Conservation (phyloP, 1,139 yeast species). For the Saccharomycopsis hybrid region DNA sequence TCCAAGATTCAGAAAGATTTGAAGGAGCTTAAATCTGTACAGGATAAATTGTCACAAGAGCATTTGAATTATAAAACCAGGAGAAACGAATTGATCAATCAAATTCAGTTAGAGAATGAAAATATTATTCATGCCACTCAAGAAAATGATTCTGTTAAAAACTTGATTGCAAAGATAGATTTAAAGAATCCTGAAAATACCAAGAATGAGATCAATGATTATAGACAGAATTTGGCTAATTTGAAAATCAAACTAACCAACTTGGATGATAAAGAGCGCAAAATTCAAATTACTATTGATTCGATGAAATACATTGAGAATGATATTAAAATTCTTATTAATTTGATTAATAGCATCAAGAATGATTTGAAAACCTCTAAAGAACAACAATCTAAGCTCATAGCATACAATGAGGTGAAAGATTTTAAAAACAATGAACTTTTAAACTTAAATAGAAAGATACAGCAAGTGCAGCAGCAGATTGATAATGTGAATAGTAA, state of each 20-base stretch:
- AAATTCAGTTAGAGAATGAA: conserved; percentile 42
- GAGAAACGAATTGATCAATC: conserved; percentile 50
- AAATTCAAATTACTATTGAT: conserved; percentile 50
- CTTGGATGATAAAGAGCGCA: conserved; percentile 44
- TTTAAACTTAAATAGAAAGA: conserved; percentile 44
- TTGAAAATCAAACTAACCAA: conserved; percentile 28
- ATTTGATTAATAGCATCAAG: conserved; percentile 52
- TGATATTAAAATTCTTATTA: conserved; percentile 46
- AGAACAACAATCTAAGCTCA: conserved; percentile 35
- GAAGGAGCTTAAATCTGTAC: conserved; percentile 54
- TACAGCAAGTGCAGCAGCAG: conserved; percentile 46
- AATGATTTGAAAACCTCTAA: conserved; percentile 45
- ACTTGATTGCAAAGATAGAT: conserved; percentile 48
- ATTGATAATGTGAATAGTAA: conserved; percentile 49
- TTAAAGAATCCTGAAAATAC: conserved; percentile 50
- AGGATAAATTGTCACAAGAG: conserved; percentile 59
- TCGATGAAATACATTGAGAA: conserved; percentile 51
- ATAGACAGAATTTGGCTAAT: conserved; percentile 23
- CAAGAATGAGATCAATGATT: conserved; percentile 48
- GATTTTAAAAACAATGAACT: conserved; percentile 41
- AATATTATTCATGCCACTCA: conserved; percentile 47
- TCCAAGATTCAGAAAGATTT: conserved; percentile 56
- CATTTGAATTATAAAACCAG: conserved; percentile 61
- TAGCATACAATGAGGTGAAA: conserved; percentile 39
- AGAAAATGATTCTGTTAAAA: conserved; percentile 53